Conservation (phyloP, 352 stramenopile species). For the Pythium pyrilobum region DNA sequence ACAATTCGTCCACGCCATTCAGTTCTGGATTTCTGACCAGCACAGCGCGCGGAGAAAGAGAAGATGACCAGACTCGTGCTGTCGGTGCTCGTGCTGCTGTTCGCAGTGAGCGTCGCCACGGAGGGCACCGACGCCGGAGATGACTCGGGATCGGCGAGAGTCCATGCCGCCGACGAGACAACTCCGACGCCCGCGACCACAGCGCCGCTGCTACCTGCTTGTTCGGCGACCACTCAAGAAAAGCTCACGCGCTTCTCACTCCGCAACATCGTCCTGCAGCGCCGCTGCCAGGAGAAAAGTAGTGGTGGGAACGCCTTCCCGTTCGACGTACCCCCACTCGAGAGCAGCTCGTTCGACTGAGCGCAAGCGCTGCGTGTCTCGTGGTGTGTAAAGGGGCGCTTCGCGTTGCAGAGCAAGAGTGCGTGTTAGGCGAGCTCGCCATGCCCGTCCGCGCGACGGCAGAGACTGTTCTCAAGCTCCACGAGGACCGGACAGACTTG, state of each 20-base stretch:
- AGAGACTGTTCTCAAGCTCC: slow-evolving; percentile 11
- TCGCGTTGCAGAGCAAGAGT: slow-evolving; percentile 9
- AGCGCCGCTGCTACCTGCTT: neutral
- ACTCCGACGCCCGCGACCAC: neutral
- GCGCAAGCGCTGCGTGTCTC: slow-evolving; percentile 3
- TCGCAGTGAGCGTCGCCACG: no score
- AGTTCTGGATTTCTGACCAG: no score
- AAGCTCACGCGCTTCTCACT: slow-evolving; percentile 11
- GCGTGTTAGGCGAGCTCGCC: neutral
- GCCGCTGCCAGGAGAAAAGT: slow-evolving; percentile 6
- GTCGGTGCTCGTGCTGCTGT: neutral
- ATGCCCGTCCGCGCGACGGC: slow-evolving; percentile 10
- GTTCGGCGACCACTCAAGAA: neutral
- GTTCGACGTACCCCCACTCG: slow-evolving; percentile 2
- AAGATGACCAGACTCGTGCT: no score
- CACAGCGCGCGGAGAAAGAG: neutral
- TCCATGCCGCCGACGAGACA: neutral
- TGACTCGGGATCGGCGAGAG: neutral
- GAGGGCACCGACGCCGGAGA: no score
- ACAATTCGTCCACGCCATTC: no score
- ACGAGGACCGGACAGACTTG: slow-evolving; percentile 5
- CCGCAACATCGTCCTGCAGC: slow-evolving; percentile 5
- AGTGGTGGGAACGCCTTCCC: slow-evolving; percentile 8
- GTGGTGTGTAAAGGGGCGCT: slow-evolving; percentile 9
- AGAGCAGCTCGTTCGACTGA: slow-evolving; percentile 5